Base-by-base conservation (phyloP, 2,329 filamentous ascomycete species). In the Cladosporium cucumerinum region DNA sequence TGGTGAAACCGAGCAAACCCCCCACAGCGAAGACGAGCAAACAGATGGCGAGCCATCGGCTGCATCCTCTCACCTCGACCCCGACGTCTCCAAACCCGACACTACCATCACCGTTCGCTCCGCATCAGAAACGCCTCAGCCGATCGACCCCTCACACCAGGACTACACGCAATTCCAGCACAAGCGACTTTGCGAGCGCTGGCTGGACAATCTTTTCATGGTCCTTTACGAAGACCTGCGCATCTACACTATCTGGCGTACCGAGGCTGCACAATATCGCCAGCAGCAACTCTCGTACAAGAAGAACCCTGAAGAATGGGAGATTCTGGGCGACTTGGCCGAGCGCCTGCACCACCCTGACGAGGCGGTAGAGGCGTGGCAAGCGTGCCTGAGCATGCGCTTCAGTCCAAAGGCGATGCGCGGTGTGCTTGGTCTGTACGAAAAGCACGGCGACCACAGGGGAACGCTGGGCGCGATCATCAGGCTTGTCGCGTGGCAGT, bases 131-230 rank as follows among this genome's bases (percentile, higher is more conserved):
- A 75, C 73, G 1, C 70, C 73, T 5, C 72, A 74, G 57, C 70
- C 71, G 8, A 65, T 81, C 18, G 84, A 88, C 65, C 83, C 86
- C 30, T 85, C 86, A 6, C 88, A 92, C 69, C 86, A 89, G 64
- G 85, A 91, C 70, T 90, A 96, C 71, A 93, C 93, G 7, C 91
- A 94, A 71, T 92, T 99, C 75, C 95, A 96, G 76, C 97, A 97
- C 78, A 99, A 99, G 81, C 89, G 95, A 0, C 86, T 99, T 1
- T 99, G 95, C 74, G 95, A 99, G 79, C 88, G 95, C 71, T 99
- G 95, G 95, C 85, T 99, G 2, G 95, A 99, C 78, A 98, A 96
- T 73, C 85, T 99, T 25, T 99, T 99, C 81, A 99, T 99, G 95
- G 95, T 98, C 0, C 85, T 99, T 2, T 99, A 99, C 77, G 95